Percentiles rank a stretch among this genome's conserved stretches.
Conservation (phyloP, 306 rosid genomes). For the Cucurbita argyrosperma region DNA sequence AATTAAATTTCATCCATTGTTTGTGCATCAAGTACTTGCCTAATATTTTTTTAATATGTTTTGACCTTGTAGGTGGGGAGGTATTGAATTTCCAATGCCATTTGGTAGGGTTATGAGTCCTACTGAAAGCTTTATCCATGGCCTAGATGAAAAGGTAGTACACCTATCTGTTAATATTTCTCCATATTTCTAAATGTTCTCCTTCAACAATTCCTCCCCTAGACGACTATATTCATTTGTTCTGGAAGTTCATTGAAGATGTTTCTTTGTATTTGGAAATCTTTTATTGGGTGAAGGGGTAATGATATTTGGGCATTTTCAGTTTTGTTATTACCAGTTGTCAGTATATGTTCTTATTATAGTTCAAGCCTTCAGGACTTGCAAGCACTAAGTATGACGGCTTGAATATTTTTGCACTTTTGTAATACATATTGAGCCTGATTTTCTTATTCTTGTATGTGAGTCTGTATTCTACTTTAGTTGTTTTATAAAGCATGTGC, state of each 20-base stretch:
- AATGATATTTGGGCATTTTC: background rate
- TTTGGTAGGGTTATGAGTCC: constrained; percentile 94
- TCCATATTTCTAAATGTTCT: background rate
- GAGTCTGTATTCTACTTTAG: background rate
- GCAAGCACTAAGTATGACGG: background rate
- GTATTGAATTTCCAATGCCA: constrained; percentile 82
- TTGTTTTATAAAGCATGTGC: background rate
- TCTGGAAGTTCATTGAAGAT: background rate
- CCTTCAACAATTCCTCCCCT: background rate
- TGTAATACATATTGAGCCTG: background rate
- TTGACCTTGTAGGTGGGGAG: constrained; percentile 67
- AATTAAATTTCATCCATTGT: background rate
- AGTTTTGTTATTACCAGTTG: background rate
- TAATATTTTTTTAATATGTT: background rate
- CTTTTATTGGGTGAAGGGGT: background rate
- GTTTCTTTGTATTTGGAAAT: background rate
- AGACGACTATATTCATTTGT: background rate
- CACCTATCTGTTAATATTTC: background rate
- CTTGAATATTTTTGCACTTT: background rate
- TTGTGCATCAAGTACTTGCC: background rate
- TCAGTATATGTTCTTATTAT: background rate
- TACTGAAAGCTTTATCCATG: constrained; percentile 73
- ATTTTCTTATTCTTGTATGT: background rate
- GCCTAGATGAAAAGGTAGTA: constrained; percentile 84
- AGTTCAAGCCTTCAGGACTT: background rate